Evolutionary conservation across 2,329 filamentous ascomycete species (phyloP).

Genomic region (Neopestalotiopsis clavispora): DNA sequence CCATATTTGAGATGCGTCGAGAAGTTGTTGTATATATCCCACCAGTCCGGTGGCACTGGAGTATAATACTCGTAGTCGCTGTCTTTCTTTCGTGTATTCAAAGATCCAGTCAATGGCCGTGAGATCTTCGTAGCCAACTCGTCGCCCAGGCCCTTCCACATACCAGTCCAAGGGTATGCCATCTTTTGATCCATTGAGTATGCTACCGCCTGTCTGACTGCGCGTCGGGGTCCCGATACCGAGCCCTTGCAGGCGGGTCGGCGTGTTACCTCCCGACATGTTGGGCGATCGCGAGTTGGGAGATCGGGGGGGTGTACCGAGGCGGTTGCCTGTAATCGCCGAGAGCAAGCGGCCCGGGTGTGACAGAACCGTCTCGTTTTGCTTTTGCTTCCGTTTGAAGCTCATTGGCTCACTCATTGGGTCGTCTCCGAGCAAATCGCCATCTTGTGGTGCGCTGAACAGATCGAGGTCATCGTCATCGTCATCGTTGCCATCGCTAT

Average conservation of each 20-base stretch:
- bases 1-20: conserved; percentile 93
- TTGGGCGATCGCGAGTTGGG: conserved; percentile 24
- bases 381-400: conserved; percentile 73
- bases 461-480: conserved; percentile 29
- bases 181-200: conserved; percentile 45
- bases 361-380: conserved; percentile 45
- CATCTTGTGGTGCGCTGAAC: conserved; percentile 20
- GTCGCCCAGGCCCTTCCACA: conserved; percentile 82
- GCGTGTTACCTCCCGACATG: conserved; percentile 28
- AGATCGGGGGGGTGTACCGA: conserved; percentile 23
- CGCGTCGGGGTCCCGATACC: conserved; percentile 23
- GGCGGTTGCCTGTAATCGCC: conserved; percentile 46
- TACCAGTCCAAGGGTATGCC: conserved; percentile 76
- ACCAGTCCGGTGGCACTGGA: conserved; percentile 72
- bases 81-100: conserved; percentile 95
- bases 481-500: conserved; percentile 38
- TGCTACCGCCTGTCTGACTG: conserved; percentile 19
- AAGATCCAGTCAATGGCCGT: conserved; percentile 99
- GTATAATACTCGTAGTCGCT: conserved; percentile 79
- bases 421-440: conserved; percentile 57
- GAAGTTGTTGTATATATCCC: conserved; percentile 73
- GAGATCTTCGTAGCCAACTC: conserved; percentile 94
- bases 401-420: conserved; percentile 63
- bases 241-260: conserved; percentile 29
- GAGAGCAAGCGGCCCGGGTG: conserved; percentile 53